phyloP scores from a whole-genome alignment of 2,329 filamentous ascomycete species.

The Coleophoma eucalyptorum region DNA sequence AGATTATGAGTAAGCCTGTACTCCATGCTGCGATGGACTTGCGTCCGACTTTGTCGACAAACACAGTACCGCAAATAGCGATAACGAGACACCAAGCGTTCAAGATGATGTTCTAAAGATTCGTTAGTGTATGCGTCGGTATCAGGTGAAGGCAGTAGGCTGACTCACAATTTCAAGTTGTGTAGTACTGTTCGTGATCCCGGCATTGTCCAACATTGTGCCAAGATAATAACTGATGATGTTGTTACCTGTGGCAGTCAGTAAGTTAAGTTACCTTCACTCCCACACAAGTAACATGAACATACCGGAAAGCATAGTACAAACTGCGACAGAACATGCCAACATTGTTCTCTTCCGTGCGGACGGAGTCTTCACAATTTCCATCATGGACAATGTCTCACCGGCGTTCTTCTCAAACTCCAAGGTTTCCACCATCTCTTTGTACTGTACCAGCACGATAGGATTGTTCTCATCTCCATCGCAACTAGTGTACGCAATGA shows the following conservation, averaged over 20 bases:
- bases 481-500: background rate
- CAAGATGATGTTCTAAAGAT: slow-evolving; percentile 40
- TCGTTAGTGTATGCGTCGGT: slow-evolving; percentile 15
- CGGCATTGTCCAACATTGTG: background rate
- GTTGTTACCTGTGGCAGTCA: background rate
- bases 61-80: slow-evolving; percentile 37
- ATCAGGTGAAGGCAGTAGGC: background rate
- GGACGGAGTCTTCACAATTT: slow-evolving; percentile 24
- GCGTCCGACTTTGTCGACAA: slow-evolving; percentile 38
- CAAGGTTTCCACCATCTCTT: slow-evolving; percentile 13
- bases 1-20: slow-evolving; percentile 33
- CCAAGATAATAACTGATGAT: slow-evolving; percentile 1
- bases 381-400: slow-evolving; percentile 29
- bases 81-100: slow-evolving; percentile 44
- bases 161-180: background rate
- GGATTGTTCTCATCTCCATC: background rate
- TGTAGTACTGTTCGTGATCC: background rate
- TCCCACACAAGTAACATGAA: background rate
- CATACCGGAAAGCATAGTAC: slow-evolving; percentile 1
- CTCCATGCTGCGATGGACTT: slow-evolving; percentile 38
- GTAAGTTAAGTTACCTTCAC: too few species aligned
- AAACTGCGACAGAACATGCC: background rate
- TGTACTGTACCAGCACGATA: background rate
- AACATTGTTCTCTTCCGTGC: background rate
- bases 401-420: slow-evolving; percentile 39